Evolutionary conservation across 2,329 filamentous ascomycete genomes (phyloP), one percentile per base, ranked within the genome.

Genomic region (Phialophora verrucosa): DNA sequence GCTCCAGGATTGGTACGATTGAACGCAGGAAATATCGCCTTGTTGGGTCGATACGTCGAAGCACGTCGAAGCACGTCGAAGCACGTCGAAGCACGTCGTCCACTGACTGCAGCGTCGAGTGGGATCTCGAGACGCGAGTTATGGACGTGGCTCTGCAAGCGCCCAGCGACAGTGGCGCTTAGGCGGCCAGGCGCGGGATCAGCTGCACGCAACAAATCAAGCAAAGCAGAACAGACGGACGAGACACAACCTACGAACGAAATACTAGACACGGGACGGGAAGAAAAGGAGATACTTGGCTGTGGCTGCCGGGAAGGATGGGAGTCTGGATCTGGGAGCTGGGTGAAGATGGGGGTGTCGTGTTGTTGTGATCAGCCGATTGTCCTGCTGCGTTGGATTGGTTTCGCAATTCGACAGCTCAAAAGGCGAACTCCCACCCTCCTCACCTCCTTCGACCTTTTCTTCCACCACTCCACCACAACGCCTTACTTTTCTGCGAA

Each of bases 1-100:
- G 50, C 64, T 73, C 20, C 66, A 59, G 58, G 71, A 73, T 56
- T 73, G 71, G 71, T 72, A 71, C 56, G 71, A 73, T 53, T 70
- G 62, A 70, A 44, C 14, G 49, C 17, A n/a, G 12, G 10, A 25
- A 20, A 55, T 35, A 35, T 35, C 29, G 17, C 14, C 8, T 20
- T 55, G 53, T 20, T 20, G 29, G 27, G 27, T 29, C 25, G 29
- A 29, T 6, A 29, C 27, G n/a, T 20, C 11, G 8, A 35, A 32
- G 29, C 25, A 55, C 31, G 17, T 20, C 29, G 25, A n/a, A n/a
- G n/a, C n/a, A n/a, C n/a, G n/a, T n/a, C n/a, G n/a, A n/a, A n/a
- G n/a, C n/a, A 29, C 27, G n/a, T 20, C 11, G 8, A 35, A 32
- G 29, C 25, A 55, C 31, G 17, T 20, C 29, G 25, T 31, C 29